Evolutionary conservation across 371 early-diverging fungal species (phyloP), one percentile per base, ranked within the genome.

Genomic region (Zopfochytrium polystomum): DNA sequence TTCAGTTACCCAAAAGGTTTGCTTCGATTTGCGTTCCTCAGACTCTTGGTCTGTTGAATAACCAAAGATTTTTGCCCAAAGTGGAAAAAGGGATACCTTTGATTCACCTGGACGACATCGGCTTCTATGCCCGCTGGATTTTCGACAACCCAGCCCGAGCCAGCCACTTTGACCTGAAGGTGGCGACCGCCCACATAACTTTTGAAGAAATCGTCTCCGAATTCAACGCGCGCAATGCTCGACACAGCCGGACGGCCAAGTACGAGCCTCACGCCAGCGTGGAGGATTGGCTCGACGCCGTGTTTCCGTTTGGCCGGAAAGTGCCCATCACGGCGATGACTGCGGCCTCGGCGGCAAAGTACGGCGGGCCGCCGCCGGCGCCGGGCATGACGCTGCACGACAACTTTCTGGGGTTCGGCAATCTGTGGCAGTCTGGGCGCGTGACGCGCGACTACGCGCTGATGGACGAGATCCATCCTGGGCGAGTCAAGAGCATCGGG

Each of bases 381-480:
- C 38, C 18, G 11, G 47, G 13, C 18, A 15, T 54, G 25, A 54
- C 35, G 35, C 35, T 54, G 11, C 23, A 25, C 7, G 54, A 54
- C 15, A 54, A 54, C 35, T 54, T 54, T 35, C 15, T 5, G 35
- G 54, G 54, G 4, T 32, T 38, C 54, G 25, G 5, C 4, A 18
- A 34, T 6, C 25, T 54, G 4, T 54, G 54, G 54, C 31, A n/a
- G 15, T 13, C 7, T 18, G n/a, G 35, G 18, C 4, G 31, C 7
- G 3, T 34, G 15, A 32, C 11, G 6, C 11, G 5, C 23, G 54
- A 54, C 31, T 54, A 34, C 35, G 35, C 25, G 5, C 35, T 54
- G 25, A 15, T 54, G 35, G 54, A 54, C 31, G 13, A 31, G 32
- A 54, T 54, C 31, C 54, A 54, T 25, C 54, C 54, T 3, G 35